Conservation (phyloP, 1,284 basidiomycete species). For the Trichosporon coremiiforme region DNA sequence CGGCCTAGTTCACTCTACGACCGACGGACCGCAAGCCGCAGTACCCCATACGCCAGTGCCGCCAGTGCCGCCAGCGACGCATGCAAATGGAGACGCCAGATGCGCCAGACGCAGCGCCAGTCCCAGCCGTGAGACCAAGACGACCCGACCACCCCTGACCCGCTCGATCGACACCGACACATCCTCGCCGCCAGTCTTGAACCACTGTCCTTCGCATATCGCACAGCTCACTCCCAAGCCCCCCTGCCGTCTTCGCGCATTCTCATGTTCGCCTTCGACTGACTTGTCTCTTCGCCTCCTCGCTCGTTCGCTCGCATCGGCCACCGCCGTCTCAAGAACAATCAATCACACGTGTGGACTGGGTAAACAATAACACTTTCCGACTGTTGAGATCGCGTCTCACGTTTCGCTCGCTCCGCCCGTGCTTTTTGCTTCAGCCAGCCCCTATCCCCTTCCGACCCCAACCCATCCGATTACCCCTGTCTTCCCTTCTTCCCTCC, state of each 20-base stretch:
- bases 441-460: background rate
- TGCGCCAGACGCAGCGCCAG: background rate
- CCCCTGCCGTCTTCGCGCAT: background rate
- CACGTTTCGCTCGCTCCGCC: slow-evolving; percentile 5
- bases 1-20: slow-evolving; percentile 11
- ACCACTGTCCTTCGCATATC: background rate
- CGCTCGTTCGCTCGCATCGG: slow-evolving; percentile 1
- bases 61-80: background rate
- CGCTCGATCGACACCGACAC: slow-evolving; percentile 8
- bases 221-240: background rate
- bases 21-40: slow-evolving; percentile 2
- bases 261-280: slow-evolving; percentile 12
- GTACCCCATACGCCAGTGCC: background rate
- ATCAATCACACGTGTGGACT: background rate
- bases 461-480: slow-evolving; percentile 10
- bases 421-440: slow-evolving; percentile 18
- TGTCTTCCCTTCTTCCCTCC: slow-evolving; percentile 5
- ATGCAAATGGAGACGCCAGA: background rate
- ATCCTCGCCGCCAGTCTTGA: slow-evolving; percentile 3
- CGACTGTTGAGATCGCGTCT: background rate
- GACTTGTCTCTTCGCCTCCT: background rate
- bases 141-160: background rate
- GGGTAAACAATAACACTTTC: background rate
- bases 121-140: slow-evolving; percentile 1
- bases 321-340: background rate